Evolutionary conservation across 768 basidiomycete genomes (phyloP), one percentile per base, ranked within the genome.

Genomic region (Asterophora parasitica): DNA sequence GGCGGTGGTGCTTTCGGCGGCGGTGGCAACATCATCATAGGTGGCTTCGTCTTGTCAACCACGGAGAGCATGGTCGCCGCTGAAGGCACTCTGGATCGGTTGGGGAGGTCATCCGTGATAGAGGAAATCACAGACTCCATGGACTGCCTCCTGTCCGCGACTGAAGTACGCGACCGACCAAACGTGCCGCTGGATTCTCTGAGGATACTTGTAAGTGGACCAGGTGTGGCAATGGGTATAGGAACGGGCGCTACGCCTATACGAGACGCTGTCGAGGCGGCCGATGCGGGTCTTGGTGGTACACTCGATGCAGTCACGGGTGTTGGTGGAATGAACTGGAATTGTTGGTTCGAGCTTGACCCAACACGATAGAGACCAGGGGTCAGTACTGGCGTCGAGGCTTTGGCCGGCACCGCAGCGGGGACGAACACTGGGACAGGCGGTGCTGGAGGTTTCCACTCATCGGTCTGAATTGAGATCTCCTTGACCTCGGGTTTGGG

Each of bases 11-110:
- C 71, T 47, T 79, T 80, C 5, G 85, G 85, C 3, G 89, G 89
- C 1, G 90, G 89, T 0, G 89, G 89, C 2, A 92, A 68, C 23
- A 79, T 69, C 86, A 92, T 89, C 65, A 82, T 90, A 0, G 92
- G 90, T 38, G 92, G 92, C 44, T 80, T 81, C 13, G 85, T 78
- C 70, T 85, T 92, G 69, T 89, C 87, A 23, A 83, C 75, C 4
- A 74, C 65, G 8, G 74, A 68, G 20, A 78, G 68, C 17, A 73
- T 68, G n/a, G 65, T 58, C 27, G 64, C 66, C 57, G 68, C 73
- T n/a, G 83, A 82, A 15, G 80, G 71, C n/a, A 79, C 78, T 35
- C 83, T 79, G n/a, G 82, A 72, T 27, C 84, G 78, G 38, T 54
- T 55, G 6, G 64, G 49, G 15, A 49, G 43, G 16, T 72, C 63